These are phyloP conservation scores for Mollisiaceae sp. DNA, from an alignment of 2,329 filamentous ascomycete genomes.

Conservation along the genomic window DNA sequence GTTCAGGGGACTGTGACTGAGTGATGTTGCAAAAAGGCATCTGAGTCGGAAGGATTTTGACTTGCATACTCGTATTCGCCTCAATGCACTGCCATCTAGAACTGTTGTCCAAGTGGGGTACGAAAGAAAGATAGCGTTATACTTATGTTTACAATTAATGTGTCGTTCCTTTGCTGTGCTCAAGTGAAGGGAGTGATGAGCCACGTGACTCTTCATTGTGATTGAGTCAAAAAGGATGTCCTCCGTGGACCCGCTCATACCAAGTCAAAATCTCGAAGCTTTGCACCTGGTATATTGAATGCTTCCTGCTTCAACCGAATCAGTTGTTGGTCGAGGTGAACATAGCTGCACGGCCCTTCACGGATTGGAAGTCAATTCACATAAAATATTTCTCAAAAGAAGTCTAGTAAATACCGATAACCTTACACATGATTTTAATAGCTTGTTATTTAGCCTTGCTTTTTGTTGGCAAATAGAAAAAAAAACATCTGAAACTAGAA, in stretches of 20 bases:
- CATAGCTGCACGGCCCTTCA: neutral
- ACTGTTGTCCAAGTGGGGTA: neutral
- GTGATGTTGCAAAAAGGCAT: neutral
- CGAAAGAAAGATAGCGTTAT: neutral
- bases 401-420: too few relatives aligned
- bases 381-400: too few relatives aligned
- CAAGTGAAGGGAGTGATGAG: neutral
- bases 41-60: neutral
- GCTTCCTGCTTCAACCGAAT: neutral
- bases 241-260: neutral
- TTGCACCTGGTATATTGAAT: neutral
- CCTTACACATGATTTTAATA: too few relatives aligned
- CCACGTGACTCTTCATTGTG: neutral
- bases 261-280: neutral
- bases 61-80: conserved; percentile 8
- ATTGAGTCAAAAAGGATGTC: too few relatives aligned
- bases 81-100: neutral
- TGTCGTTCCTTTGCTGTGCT: neutral
- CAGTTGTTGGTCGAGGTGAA: neutral
- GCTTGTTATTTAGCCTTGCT: too few relatives aligned
- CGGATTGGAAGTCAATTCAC: neutral
- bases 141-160: neutral
- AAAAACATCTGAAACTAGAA: too few relatives aligned
- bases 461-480: too few relatives aligned
- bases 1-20: neutral